These are phyloP conservation scores for Aegle marmelos DNA, from an alignment of 345 rosid species.

Conservation along the genomic window DNA sequence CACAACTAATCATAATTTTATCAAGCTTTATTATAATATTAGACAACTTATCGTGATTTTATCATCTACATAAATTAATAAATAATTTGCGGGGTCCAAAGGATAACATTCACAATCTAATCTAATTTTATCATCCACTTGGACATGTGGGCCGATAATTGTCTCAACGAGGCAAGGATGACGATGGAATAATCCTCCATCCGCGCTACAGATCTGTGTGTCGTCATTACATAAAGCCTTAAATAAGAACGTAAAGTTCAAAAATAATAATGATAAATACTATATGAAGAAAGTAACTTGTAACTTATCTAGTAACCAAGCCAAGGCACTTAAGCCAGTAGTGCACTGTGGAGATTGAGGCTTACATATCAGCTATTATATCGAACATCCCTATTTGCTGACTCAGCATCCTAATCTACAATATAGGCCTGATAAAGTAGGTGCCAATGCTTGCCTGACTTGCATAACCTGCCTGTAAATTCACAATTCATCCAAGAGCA, in stretches of 20 bases:
- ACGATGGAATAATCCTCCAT: not conserved
- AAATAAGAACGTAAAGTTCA: too few relatives aligned
- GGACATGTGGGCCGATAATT: conserved; percentile 1
- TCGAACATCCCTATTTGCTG: not conserved
- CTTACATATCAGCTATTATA: too few relatives aligned
- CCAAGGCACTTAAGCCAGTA: too few relatives aligned
- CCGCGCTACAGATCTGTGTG: not conserved
- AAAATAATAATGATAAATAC: too few relatives aligned
- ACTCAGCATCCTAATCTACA: conserved; percentile 5
- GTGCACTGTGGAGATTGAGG: too few relatives aligned
- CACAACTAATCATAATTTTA: conserved; percentile 16
- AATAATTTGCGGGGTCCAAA: not conserved
- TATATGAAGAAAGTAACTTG: too few relatives aligned
- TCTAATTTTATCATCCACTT: conserved; percentile 13
- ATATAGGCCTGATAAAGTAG: not conserved
- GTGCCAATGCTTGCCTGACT: not conserved
- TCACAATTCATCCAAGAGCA: not conserved
- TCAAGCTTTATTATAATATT: not conserved
- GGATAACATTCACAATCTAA: conserved; percentile 11
- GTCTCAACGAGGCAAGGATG: not conserved
- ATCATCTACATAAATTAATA: not conserved
- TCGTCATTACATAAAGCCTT: not conserved
- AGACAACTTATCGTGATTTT: conserved; percentile 14
- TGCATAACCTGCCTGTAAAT: not conserved
- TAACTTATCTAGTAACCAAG: too few relatives aligned